phyloP scores from a whole-genome alignment of 345 rosid species.

The Salix udensis region DNA sequence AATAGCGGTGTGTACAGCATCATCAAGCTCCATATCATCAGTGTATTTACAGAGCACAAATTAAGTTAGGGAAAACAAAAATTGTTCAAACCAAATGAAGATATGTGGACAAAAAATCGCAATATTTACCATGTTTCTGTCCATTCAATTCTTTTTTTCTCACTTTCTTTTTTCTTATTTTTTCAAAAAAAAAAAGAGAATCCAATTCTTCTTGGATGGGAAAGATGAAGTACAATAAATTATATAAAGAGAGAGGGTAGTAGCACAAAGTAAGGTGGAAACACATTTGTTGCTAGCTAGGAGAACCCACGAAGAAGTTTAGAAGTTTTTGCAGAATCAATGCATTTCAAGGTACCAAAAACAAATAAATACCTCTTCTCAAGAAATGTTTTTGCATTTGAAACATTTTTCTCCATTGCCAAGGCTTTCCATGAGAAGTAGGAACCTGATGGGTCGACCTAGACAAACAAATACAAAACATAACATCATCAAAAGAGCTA shows the following conservation, averaged over 20 bases:
- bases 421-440: slow-evolving; percentile 99
- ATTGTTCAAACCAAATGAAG: background rate
- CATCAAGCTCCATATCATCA: slow-evolving; percentile 98
- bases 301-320: background rate
- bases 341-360: background rate
- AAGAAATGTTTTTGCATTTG: slow-evolving; percentile 90
- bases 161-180: no score
- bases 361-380: slow-evolving; percentile 67
- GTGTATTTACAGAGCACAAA: slow-evolving; percentile 48
- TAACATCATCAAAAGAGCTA: background rate
- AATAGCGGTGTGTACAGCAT: slow-evolving; percentile 64
- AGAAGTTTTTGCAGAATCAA: background rate
- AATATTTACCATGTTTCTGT: background rate
- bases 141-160: background rate
- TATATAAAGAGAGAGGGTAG: background rate
- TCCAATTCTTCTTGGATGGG: no score
- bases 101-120: background rate
- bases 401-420: slow-evolving; percentile 39
- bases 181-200: no score
- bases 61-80: background rate
- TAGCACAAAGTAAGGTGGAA: background rate
- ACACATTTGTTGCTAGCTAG: background rate
- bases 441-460: slow-evolving; percentile 98
- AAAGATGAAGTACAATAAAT: no score
- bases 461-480: slow-evolving; percentile 2